Percentiles rank a stretch among this genome's conserved stretches.
phyloP scores from a whole-genome alignment of 2,329 filamentous ascomycete genomes.

The Penicillium sclerotigenum region DNA sequence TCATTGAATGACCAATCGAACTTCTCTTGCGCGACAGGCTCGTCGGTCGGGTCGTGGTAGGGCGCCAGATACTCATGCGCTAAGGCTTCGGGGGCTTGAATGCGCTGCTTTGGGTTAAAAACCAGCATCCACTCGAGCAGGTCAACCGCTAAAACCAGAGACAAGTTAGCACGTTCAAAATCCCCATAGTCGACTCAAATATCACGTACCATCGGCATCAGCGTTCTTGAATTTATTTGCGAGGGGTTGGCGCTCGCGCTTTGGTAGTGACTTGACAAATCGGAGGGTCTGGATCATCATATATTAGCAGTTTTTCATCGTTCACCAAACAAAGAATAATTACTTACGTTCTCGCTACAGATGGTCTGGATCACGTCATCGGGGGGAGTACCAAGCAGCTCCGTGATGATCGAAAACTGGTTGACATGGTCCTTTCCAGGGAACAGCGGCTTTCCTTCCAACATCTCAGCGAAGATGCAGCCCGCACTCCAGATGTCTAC shows the following conservation, averaged over 20 bases:
- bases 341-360: conserved; percentile 88
- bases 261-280: conserved; percentile 95
- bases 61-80: conserved; percentile 90
- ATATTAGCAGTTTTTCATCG: conserved; percentile 24
- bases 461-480: conserved; percentile 99
- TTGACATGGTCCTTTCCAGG: conserved; percentile 99
- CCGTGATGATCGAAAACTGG: conserved; percentile 99
- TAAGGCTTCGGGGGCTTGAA: conserved; percentile 81
- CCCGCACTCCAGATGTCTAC: conserved; percentile 99
- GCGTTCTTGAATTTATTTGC: conserved; percentile 92
- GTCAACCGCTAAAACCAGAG: conserved; percentile 66
- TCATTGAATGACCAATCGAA: conserved; percentile 99
- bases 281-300: conserved; percentile 68
- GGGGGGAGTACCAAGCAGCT: conserved; percentile 90
- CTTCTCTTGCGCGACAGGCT: conserved; percentile 92
- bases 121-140: conserved; percentile 95
- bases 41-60: conserved; percentile 96
- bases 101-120: conserved; percentile 94
- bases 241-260: conserved; percentile 85
- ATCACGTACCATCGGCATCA: conserved; percentile 69
- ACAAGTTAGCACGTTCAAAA: conserved; percentile 10
- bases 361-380: conserved; percentile 99
- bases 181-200: background rate
- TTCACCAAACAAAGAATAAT: background rate
- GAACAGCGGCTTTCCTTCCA: conserved; percentile 96